Conservation (phyloP, 441 rosid species). For the Pelargonium australe region DNA sequence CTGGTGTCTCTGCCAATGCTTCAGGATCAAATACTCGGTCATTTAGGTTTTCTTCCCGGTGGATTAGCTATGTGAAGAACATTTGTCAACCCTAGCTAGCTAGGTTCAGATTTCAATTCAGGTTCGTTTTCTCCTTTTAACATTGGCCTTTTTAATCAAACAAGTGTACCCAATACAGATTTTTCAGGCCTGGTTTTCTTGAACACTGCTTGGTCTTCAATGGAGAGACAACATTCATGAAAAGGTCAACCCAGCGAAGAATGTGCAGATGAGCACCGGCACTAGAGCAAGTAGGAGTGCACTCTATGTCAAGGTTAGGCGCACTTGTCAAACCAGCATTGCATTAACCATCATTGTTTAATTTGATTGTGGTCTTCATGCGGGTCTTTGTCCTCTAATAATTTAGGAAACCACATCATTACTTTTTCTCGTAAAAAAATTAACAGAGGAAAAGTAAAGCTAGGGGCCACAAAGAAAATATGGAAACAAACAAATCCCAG, state of each 20-base stretch:
- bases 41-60: no score
- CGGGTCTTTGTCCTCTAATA: constrained; percentile 5
- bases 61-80: no score
- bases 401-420: constrained; percentile 1
- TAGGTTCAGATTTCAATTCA: no score
- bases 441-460: constrained; percentile 4
- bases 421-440: neutral
- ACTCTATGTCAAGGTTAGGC: constrained; percentile 3
- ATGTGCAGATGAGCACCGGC: neutral
- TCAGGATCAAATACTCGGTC: no score
- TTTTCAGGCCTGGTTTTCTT: neutral
- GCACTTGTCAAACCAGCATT: constrained; percentile 3
- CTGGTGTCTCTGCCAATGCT: no score
- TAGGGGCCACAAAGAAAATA: constrained; percentile 11
- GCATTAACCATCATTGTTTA: neutral
- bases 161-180: no score
- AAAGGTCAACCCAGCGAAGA: neutral
- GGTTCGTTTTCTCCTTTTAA: no score
- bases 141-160: no score
- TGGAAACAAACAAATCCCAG: neutral
- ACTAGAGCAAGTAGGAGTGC: constrained; percentile 1
- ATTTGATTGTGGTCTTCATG: constrained; percentile 1
- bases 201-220: neutral
- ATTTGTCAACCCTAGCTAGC: no score
- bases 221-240: neutral